Evolutionary conservation across 441 rosid species (phyloP).

Genomic region (Capsella rubella): DNA sequence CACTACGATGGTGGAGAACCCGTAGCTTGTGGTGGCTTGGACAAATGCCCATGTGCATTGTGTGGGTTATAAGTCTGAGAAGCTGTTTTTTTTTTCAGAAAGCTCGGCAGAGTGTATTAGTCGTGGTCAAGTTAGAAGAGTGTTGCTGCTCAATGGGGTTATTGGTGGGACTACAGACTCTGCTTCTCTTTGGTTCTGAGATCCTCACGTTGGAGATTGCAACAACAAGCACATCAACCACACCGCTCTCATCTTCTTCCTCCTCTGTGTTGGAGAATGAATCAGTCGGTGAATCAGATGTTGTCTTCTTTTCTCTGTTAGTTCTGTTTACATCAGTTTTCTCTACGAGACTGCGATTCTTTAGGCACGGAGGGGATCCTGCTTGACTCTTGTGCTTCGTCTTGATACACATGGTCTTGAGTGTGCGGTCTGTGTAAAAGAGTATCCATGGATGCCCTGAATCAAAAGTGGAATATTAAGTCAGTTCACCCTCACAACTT

Average conservation of each 20-base stretch:
- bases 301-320: slow-evolving; percentile 37
- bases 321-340: slow-evolving; percentile 38
- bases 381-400: slow-evolving; percentile 70
- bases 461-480: slow-evolving; percentile 5
- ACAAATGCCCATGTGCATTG: background rate
- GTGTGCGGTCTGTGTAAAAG: slow-evolving; percentile 80
- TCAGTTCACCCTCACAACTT: slow-evolving; percentile 6
- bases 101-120: slow-evolving; percentile 89
- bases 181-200: slow-evolving; percentile 89
- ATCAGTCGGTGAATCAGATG: slow-evolving; percentile 36
- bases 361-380: slow-evolving; percentile 45
- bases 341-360: slow-evolving; percentile 41
- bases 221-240: slow-evolving; percentile 83
- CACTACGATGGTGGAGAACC: slow-evolving; percentile 21
- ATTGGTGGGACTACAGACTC: slow-evolving; percentile 74
- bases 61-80: background rate
- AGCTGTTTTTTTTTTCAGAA: slow-evolving; percentile 53
- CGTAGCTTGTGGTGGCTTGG: slow-evolving; percentile 6
- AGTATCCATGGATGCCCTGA: slow-evolving; percentile 95
- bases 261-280: slow-evolving; percentile 63
- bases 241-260: slow-evolving; percentile 77
- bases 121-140: slow-evolving; percentile 79
- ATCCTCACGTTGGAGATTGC: slow-evolving; percentile 87
- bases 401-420: slow-evolving; percentile 65
- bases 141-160: slow-evolving; percentile 86